Conservation (phyloP, 179 eudicot genomes). For the Sideroxylon spinosum region DNA sequence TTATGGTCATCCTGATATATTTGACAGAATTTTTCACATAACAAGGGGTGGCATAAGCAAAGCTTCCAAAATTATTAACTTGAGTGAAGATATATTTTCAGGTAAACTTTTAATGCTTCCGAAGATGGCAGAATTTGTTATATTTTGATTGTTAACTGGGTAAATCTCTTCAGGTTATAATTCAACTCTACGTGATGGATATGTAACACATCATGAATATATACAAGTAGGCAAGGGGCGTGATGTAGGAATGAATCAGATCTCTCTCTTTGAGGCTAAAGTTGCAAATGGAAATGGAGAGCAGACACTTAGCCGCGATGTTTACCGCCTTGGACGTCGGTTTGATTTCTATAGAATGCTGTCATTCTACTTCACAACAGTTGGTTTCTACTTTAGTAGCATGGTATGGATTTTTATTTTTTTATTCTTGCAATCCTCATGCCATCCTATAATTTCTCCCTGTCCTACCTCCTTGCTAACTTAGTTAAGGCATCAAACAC, state of each 20-base stretch:
- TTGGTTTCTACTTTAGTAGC: conserved; percentile 58
- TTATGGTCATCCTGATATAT: conserved; percentile 96
- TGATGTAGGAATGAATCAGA: conserved; percentile 91
- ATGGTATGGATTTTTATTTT: conserved; percentile 31
- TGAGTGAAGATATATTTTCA: conserved; percentile 94
- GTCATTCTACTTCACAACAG: conserved; percentile 57
- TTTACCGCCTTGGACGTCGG: conserved; percentile 49
- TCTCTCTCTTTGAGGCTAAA: conserved; percentile 62
- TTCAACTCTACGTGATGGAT: conserved; percentile 79
- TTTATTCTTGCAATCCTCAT: no score
- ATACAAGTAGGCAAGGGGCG: conserved; percentile 97
- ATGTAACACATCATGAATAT: conserved; percentile 87
- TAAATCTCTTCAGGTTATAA: conserved; percentile 57
- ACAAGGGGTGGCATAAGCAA: conserved; percentile 95
- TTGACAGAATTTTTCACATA: conserved; percentile 84
- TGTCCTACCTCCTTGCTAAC: no score
- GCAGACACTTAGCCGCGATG: conserved; percentile 68
- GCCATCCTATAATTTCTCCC: no score
- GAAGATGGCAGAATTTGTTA: background rate
- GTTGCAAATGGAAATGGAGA: conserved; percentile 75
- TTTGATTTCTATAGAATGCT: conserved; percentile 55
- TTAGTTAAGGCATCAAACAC: no score
- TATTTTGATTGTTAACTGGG: conserved; percentile 13
- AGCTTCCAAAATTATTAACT: conserved; percentile 75
- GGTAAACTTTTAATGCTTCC: conserved; percentile 36